Conservation (phyloP, 257 asterid genomes). For the Orobanche coerulescens region DNA sequence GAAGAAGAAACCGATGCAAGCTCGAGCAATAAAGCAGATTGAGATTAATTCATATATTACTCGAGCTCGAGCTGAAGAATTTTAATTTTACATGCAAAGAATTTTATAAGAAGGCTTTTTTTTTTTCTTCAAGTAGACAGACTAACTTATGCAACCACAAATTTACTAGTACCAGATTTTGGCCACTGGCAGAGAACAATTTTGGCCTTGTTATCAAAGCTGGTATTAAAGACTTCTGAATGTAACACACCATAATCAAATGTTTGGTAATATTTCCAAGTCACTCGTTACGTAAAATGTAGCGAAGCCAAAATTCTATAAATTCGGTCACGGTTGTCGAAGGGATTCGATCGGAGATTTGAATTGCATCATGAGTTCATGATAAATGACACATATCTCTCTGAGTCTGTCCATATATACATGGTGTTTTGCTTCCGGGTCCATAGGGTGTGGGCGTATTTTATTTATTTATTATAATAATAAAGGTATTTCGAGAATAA, state of each 20-base stretch:
- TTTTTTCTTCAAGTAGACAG: neutral
- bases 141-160: constrained; percentile 30
- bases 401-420: too few relatives aligned
- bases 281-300: too few relatives aligned
- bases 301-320: too few relatives aligned
- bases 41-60: constrained; percentile 13
- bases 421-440: too few relatives aligned
- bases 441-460: too few relatives aligned
- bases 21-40: constrained; percentile 46
- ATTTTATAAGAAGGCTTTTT: neutral
- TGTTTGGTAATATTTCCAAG: too few relatives aligned
- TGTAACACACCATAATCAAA: constrained; percentile 10
- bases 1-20: constrained; percentile 33
- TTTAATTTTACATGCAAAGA: neutral
- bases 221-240: constrained; percentile 18
- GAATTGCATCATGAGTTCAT: too few relatives aligned
- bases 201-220: neutral
- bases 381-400: too few relatives aligned
- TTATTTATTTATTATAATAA: too few relatives aligned
- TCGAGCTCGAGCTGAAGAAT: constrained; percentile 6
- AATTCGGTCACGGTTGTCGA: too few relatives aligned
- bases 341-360: too few relatives aligned
- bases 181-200: constrained; percentile 10
- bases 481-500: too few relatives aligned
- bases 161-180: constrained; percentile 29